Evolutionary conservation across 768 basidiomycete species (phyloP).

Genomic region (Amanita pallidorosea): DNA sequence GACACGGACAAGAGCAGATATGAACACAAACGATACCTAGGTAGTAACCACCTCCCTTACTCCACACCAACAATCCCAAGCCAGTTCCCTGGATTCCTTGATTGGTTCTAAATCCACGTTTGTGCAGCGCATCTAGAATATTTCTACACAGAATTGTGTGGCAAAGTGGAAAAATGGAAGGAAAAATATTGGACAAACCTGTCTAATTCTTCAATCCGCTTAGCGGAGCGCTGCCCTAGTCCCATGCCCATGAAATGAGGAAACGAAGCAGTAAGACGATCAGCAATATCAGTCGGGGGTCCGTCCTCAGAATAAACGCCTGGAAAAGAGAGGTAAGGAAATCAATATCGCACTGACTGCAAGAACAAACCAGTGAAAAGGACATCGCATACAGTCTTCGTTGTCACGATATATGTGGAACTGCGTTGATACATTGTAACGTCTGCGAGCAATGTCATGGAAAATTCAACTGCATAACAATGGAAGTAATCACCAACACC

Average conservation of each 20-base stretch:
- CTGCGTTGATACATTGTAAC: conserved; percentile 7
- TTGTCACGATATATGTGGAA: conserved; percentile 4
- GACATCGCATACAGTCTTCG: conserved; percentile 17
- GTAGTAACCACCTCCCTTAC: conserved; percentile 26
- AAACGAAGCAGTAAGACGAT: conserved; percentile 36
- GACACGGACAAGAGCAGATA: neutral
- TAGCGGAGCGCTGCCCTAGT: conserved; percentile 12
- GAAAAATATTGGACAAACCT: conserved; percentile 15
- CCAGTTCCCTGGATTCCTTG: conserved; percentile 33
- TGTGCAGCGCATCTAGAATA: conserved; percentile 33
- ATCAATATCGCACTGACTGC: neutral
- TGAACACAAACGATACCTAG: conserved; percentile 14
- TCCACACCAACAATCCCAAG: conserved; percentile 20
- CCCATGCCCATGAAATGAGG: conserved; percentile 22
- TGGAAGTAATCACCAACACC: neutral
- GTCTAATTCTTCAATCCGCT: conserved; percentile 21
- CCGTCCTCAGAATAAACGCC: conserved; percentile 34
- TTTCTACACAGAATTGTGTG: conserved; percentile 21
- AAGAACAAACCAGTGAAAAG: conserved; percentile 14
- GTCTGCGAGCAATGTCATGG: neutral
- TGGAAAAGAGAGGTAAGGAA: neutral
- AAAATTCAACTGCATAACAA: neutral
- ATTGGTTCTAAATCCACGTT: conserved; percentile 35
- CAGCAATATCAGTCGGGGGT: conserved; percentile 38
- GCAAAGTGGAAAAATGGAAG: neutral